Conservation (phyloP, 169 alveolate genomes). For the Eimeria acervulina region DNA sequence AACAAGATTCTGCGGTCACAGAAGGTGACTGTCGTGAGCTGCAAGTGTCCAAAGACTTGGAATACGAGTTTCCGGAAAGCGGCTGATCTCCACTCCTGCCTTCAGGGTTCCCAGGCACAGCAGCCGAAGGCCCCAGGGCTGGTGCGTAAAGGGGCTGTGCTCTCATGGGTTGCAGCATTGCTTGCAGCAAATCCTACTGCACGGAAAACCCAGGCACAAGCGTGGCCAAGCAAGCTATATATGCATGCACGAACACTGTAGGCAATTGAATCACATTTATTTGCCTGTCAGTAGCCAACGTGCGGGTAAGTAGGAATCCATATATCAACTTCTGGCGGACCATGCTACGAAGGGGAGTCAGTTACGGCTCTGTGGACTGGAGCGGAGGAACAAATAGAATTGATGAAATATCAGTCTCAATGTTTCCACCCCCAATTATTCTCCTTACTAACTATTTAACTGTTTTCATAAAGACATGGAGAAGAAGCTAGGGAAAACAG, state of each 20-base stretch:
- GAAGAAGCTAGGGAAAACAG: background rate
- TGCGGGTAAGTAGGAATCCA: background rate
- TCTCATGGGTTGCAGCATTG: background rate
- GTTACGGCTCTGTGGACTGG: background rate
- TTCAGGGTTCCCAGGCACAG: background rate
- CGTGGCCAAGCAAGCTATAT: background rate
- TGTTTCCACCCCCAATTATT: background rate
- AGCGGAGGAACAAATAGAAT: background rate
- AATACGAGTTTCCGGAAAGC: background rate
- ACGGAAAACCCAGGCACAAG: background rate
- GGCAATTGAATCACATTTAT: background rate
- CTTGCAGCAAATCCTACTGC: background rate
- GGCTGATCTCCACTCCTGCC: background rate
- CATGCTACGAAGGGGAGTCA: background rate
- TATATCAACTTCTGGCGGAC: background rate
- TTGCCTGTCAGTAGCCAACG: background rate
- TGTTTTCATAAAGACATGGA: background rate
- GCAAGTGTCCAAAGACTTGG: background rate
- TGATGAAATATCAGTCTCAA: background rate
- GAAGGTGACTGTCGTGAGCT: background rate
- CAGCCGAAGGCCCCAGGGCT: too few relatives aligned
- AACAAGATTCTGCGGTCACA: background rate
- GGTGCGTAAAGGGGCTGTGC: too few relatives aligned
- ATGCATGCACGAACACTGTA: background rate
- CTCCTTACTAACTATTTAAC: background rate